Evolutionary conservation across 768 basidiomycete genomes (phyloP), one percentile per base, ranked within the genome.

Genomic region (Trametes cinnabarina): DNA sequence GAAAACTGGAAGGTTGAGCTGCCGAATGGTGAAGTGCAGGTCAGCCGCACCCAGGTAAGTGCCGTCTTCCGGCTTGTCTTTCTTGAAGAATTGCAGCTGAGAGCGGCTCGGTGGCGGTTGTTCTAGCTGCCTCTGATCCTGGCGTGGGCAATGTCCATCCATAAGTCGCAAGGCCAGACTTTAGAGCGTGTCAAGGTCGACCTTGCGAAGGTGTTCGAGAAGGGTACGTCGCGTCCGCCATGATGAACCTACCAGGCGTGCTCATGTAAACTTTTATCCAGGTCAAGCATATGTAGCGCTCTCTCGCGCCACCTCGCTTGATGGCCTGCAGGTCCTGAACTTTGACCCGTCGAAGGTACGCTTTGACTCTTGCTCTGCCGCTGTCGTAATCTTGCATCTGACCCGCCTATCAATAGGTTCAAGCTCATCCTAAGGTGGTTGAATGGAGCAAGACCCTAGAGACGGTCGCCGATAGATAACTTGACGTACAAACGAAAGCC

Each of bases 71-170:
- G 30, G 30, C 30, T 32, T 12, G 7, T 32, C 7, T 32, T 32
- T 32, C 30, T 12, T 12, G 30, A 32, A 32, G 30, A 12, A 32
- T 12, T 7, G 30, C 30, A 12, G 30, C 30, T 32, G 6, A 32
- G 30, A 32, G 12, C 30, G 30, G 30, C 7, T 6, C 30, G 30
- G 12, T 32, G 30, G 30, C 30, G 0, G 6, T 32, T 6, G 30
- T n/a, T n/a, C 10, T 63, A 95, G 92, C 71, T 96, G 2, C 93
- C 92, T 0, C 70, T 98, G 23, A 94, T 97, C 58, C 79, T 96
- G 37, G 82, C 95, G 0, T 98, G 95, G 96, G 95, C 96, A 0
- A 96, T 98, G 92, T 92, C 89, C 46, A 98, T 98, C 61, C 97
- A 99, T 72, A 99, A 99, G 70, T 91, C 90, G 11, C 97, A 99